Conservation (phyloP, 495 filamentous ascomycete genomes). For the Penicillium silybi region DNA sequence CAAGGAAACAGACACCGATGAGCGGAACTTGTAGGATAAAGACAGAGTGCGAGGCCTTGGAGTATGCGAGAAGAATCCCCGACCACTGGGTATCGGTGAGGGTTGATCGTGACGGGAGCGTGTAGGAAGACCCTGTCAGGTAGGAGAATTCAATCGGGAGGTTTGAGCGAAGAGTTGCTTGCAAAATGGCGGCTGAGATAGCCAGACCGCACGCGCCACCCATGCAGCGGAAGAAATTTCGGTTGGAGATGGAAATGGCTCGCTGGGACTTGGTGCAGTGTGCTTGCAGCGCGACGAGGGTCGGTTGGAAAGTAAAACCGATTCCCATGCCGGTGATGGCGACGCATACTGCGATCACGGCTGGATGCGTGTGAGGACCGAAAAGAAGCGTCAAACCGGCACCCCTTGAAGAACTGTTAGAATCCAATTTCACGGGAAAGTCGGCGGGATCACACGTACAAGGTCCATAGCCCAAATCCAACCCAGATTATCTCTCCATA, state of each 20-base stretch:
- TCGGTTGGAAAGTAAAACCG: constrained; percentile 58
- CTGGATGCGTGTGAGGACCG: constrained; percentile 41
- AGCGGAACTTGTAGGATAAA: constrained; percentile 54
- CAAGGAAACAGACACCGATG: constrained; percentile 49
- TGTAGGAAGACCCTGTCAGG: constrained; percentile 41
- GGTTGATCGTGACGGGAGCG: constrained; percentile 29
- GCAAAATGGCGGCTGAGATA: constrained; percentile 54
- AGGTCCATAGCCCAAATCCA: constrained; percentile 51
- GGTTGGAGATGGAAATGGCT: constrained; percentile 57
- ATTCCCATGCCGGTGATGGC: constrained; percentile 51
- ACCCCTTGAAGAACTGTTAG: constrained; percentile 29
- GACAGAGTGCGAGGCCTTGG: constrained; percentile 47
- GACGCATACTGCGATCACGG: constrained; percentile 51
- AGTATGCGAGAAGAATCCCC: constrained; percentile 46
- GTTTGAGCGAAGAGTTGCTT: constrained; percentile 44
- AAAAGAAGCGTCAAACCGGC: constrained; percentile 51
- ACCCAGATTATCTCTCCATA: constrained; percentile 57
- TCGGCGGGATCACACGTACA: constrained; percentile 29
- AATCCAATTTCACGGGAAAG: background rate
- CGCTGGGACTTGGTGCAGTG: constrained; percentile 55
- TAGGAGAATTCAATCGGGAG: constrained; percentile 40
- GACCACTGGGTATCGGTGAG: constrained; percentile 36
- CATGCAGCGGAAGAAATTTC: constrained; percentile 60
- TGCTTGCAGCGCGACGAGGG: constrained; percentile 60
- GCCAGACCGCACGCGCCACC: constrained; percentile 59